A percentile compares a stretch with the other conserved stretches of the same genome.
Evolutionary conservation across 2,329 filamentous ascomycete genomes (phyloP).

Genomic region (Aspergillus pseudonomiae): DNA sequence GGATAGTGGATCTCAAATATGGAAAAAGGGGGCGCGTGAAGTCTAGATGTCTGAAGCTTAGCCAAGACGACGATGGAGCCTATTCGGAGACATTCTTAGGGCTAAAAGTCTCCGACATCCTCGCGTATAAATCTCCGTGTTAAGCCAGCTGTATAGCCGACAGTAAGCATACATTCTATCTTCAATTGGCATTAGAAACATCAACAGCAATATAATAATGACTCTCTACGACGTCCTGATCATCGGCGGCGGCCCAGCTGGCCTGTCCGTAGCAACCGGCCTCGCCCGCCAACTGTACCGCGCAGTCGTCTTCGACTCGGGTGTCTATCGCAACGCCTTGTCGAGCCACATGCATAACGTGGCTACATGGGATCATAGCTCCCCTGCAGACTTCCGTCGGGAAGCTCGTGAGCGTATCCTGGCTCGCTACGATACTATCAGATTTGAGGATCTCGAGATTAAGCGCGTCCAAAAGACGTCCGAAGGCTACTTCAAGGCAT

Average conservation of each 20-base stretch:
- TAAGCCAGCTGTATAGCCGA: not conserved
- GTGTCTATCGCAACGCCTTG: conserved; percentile 47
- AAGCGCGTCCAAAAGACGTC: conserved; percentile 12
- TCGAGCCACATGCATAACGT: conserved; percentile 53
- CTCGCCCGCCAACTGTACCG: conserved; percentile 46
- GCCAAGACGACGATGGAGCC: not conserved
- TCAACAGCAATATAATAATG: not conserved
- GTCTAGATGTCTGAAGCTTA: not conserved
- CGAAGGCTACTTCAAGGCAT: conserved; percentile 36
- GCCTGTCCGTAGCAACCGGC: conserved; percentile 39
- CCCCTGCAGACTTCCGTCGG: conserved; percentile 32
- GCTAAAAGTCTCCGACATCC: not conserved
- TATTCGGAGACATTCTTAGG: not conserved
- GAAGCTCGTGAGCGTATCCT: not conserved
- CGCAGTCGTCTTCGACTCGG: conserved; percentile 49
- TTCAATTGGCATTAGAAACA: not conserved
- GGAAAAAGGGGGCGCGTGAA: not conserved
- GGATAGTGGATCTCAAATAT: not conserved
- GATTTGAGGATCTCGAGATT: not conserved
- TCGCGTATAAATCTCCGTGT: not conserved
- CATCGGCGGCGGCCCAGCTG: conserved; percentile 50
- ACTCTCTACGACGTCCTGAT: conserved; percentile 22
- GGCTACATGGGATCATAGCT: conserved; percentile 40
- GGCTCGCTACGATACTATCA: not conserved
- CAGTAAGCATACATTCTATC: fast-evolving